Percentiles rank a stretch among this genome's conserved stretches.
phyloP scores from a whole-genome alignment of 768 basidiomycete species.

The Tubosaeta sp. region DNA sequence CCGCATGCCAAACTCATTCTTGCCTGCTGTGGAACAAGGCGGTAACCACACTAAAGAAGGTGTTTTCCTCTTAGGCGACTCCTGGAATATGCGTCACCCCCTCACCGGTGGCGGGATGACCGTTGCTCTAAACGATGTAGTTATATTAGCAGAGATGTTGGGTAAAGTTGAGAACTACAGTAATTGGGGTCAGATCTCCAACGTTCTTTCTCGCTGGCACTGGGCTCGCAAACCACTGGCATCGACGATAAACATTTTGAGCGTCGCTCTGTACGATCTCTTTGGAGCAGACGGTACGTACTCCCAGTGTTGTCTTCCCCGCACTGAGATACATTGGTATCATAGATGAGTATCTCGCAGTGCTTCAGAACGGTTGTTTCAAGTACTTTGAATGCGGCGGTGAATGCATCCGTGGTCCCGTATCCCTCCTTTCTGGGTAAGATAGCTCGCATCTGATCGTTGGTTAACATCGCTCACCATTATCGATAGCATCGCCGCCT shows the following conservation, averaged over 20 bases:
- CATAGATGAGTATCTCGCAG: conserved; percentile 55
- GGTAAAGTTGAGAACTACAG: conserved; percentile 37
- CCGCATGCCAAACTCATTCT: conserved; percentile 93
- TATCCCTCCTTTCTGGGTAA: conserved; percentile 84
- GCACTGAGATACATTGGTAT: conserved; percentile 2
- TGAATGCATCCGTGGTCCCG: conserved; percentile 82
- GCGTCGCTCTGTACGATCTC: conserved; percentile 88
- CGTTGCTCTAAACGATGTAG: conserved; percentile 85
- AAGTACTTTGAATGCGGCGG: conserved; percentile 96
- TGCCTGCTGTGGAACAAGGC: conserved; percentile 73
- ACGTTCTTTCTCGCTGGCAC: conserved; percentile 67
- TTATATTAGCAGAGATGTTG: conserved; percentile 64
- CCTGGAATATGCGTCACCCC: conserved; percentile 99
- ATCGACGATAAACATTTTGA: conserved; percentile 88
- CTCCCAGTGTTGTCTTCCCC: background rate
- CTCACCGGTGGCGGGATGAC: conserved; percentile 99
- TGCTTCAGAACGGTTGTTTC: conserved; percentile 85
- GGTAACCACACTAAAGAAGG: conserved; percentile 52
- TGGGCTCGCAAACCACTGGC: conserved; percentile 82
- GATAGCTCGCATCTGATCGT: conserved; percentile 15
- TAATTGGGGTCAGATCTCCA: conserved; percentile 51
- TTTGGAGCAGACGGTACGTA: conserved; percentile 89
- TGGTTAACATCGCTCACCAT: background rate
- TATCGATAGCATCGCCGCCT: conserved; percentile 61
- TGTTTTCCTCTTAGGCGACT: conserved; percentile 84